These are phyloP conservation scores for Erigeron canadensis DNA, from an alignment of 129 eudicot genomes.

Conservation along the genomic window DNA sequence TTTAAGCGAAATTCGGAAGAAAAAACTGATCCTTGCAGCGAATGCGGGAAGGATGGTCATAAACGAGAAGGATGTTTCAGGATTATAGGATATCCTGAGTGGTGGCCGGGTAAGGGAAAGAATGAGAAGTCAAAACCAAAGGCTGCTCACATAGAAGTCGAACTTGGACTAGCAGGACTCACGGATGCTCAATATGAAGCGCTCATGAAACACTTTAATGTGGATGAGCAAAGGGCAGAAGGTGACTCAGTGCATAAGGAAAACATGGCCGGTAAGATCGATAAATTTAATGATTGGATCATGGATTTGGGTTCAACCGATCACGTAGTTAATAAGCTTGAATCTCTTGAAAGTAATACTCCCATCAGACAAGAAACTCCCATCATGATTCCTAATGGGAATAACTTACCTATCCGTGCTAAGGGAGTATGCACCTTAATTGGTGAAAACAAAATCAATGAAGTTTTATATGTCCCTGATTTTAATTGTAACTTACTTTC, in stretches of 20 bases:
- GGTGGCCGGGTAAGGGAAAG: too few relatives aligned
- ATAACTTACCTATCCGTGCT: too few relatives aligned
- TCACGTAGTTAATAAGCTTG: background rate
- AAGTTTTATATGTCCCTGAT: too few relatives aligned
- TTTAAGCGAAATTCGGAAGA: background rate
- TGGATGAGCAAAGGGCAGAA: background rate
- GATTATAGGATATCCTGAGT: too few relatives aligned
- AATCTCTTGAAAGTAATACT: background rate
- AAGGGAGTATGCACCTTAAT: background rate
- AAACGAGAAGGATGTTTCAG: background rate
- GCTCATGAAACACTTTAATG: background rate
- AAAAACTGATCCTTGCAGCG: background rate
- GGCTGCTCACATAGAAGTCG: too few relatives aligned
- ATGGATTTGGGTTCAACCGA: background rate
- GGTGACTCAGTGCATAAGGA: too few relatives aligned
- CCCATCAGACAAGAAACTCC: background rate
- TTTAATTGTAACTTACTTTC: too few relatives aligned
- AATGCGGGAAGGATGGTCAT: background rate
- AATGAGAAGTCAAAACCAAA: too few relatives aligned
- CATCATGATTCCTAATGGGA: background rate
- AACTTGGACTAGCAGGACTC: too few relatives aligned
- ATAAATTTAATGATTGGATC: too few relatives aligned
- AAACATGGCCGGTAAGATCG: too few relatives aligned
- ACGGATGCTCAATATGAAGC: background rate
- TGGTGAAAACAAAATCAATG: too few relatives aligned